Percentiles rank a stretch among this genome's conserved stretches.
Conservation (phyloP, 2,329 filamentous ascomycete species). For the Colletotrichum shisoi region DNA sequence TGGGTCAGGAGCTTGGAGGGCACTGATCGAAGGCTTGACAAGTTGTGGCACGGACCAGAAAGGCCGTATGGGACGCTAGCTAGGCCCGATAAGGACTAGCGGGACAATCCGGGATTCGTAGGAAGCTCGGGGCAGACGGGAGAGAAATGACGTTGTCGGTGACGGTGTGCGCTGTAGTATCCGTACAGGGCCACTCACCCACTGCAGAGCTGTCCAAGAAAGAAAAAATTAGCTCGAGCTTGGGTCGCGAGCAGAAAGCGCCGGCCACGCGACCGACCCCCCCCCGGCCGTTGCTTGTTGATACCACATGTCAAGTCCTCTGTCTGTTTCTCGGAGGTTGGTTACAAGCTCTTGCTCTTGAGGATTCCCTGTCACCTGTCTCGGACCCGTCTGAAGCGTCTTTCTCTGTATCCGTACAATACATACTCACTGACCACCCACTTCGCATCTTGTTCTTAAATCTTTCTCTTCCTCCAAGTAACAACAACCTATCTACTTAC, state of each 20-base stretch:
- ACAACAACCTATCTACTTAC: too few relatives aligned
- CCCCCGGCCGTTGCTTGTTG: not conserved
- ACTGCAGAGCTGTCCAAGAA: slow-evolving; percentile 27
- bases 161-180: slow-evolving; percentile 4
- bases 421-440: not conserved
- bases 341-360: not conserved
- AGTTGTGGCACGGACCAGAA: slow-evolving; percentile 12
- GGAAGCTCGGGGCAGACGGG: slow-evolving; percentile 3
- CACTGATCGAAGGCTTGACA: slow-evolving; percentile 3
- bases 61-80: not conserved
- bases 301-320: slow-evolving; percentile 33
- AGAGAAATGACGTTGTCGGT: slow-evolving; percentile 19
- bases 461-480: not conserved
- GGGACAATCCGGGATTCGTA: not conserved
- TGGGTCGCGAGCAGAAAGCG: slow-evolving; percentile 9
- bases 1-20: slow-evolving; percentile 6
- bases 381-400: slow-evolving; percentile 4
- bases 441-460: not conserved
- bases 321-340: not conserved
- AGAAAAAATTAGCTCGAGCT: slow-evolving; percentile 30
- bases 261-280: slow-evolving; percentile 25
- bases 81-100: not conserved
- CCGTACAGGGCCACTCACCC: too few relatives aligned
- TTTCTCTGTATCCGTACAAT: not conserved
- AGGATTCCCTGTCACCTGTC: slow-evolving; percentile 4